phyloP scores from a whole-genome alignment of 805 yeast species.

The Zygotorulaspora sp. region DNA sequence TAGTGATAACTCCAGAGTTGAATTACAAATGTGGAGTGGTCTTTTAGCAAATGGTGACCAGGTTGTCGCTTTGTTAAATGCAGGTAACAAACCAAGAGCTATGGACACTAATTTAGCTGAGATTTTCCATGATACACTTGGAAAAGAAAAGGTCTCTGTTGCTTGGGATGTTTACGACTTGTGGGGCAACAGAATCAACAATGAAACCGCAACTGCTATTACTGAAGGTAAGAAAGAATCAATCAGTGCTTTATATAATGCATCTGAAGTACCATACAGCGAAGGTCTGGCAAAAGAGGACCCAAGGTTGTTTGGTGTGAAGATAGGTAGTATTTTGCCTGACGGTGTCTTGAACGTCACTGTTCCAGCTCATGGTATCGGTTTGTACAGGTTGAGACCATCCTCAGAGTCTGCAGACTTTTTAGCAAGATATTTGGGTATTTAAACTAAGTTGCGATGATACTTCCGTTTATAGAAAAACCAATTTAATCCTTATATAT shows the following conservation, averaged over 20 bases:
- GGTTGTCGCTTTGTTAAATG: constrained; percentile 11
- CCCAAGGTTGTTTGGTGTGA: constrained; percentile 7
- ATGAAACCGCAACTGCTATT: constrained; percentile 4
- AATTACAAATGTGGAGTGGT: constrained; percentile 13
- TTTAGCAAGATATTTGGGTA: no score
- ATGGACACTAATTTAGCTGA: constrained; percentile 7
- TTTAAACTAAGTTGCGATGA: no score
- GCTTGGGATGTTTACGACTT: constrained; percentile 12
- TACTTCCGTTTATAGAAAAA: no score
- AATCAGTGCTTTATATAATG: constrained; percentile 5
- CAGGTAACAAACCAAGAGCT: constrained; percentile 4
- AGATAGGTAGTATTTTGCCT: constrained; percentile 3
- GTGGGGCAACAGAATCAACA: constrained; percentile 10
- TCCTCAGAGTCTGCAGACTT: no score
- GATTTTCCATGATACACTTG: constrained; percentile 4
- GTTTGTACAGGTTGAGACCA: constrained; percentile 3
- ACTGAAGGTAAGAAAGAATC: constrained; percentile 1
- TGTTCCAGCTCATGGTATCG: constrained; percentile 7
- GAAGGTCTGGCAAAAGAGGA: constrained; percentile 8
- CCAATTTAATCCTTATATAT: no score
- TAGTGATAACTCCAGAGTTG: constrained; percentile 5
- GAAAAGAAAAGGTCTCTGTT: constrained; percentile 1
- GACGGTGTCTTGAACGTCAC: constrained; percentile 1
- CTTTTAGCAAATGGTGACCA: constrained; percentile 7
- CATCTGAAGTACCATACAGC: constrained; percentile 6